These are phyloP conservation scores for Candida sojae DNA, from an alignment of 1,139 yeast species.

Conservation along the genomic window DNA sequence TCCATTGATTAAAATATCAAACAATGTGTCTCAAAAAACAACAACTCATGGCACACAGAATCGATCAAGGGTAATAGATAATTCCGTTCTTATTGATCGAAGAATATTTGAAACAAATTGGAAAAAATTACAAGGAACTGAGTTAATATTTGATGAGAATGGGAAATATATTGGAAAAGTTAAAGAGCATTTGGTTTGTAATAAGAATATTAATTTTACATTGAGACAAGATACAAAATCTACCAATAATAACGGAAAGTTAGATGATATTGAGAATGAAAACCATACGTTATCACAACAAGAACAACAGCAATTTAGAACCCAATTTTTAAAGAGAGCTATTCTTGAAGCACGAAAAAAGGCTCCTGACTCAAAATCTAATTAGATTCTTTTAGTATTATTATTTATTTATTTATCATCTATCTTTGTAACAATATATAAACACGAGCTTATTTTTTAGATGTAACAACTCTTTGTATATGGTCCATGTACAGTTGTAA, in stretches of 20 bases:
- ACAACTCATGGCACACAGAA: background rate
- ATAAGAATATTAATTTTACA: conserved; percentile 27
- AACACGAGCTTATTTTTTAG: conserved; percentile 7
- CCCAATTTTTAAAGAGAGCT: conserved; percentile 32
- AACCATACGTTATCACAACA: conserved; percentile 13
- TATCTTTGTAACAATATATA: background rate
- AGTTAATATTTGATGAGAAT: conserved; percentile 61
- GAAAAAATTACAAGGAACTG: conserved; percentile 82
- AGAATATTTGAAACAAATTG: conserved; percentile 73
- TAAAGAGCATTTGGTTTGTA: conserved; percentile 40
- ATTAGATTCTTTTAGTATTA: background rate
- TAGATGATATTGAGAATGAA: conserved; percentile 14
- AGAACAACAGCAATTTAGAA: conserved; percentile 10
- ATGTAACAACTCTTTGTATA: conserved; percentile 39
- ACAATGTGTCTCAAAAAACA: conserved; percentile 19
- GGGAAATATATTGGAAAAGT: conserved; percentile 53
- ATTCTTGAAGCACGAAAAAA: conserved; percentile 26
- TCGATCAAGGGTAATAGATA: conserved; percentile 22
- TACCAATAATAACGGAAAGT: conserved; percentile 12
- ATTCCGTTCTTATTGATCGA: conserved; percentile 39
- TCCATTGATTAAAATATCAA: conserved; percentile 42
- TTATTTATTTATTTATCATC: background rate
- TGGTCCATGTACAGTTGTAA: conserved; percentile 69
- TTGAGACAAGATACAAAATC: conserved; percentile 17
- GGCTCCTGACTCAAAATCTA: conserved; percentile 6